These are phyloP conservation scores for Berberis thunbergii DNA, from an alignment of 164 flowering plant genomes.

Conservation along the genomic window DNA sequence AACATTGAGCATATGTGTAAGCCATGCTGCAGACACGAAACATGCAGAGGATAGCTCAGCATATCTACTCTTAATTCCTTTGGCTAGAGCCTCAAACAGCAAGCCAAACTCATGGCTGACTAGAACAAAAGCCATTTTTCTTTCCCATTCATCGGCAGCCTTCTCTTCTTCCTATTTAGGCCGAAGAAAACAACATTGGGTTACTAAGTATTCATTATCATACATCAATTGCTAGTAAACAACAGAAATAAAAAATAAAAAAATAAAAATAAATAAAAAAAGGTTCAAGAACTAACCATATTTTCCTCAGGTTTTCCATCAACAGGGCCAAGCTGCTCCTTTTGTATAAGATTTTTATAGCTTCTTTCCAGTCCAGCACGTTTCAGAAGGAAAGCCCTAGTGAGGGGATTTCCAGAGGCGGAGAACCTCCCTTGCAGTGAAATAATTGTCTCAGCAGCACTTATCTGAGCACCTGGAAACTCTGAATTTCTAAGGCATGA, in stretches of 20 bases:
- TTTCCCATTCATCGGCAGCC: constrained; percentile 70
- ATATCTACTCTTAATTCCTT: constrained; percentile 54
- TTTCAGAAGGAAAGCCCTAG: constrained; percentile 52
- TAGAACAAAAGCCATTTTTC: constrained; percentile 57
- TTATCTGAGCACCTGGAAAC: constrained; percentile 44
- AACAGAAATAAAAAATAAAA: neutral
- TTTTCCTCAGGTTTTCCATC: constrained; percentile 29
- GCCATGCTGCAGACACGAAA: constrained; percentile 75
- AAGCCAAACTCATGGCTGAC: constrained; percentile 79
- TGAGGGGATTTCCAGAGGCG: constrained; percentile 54
- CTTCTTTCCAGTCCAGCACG: constrained; percentile 49
- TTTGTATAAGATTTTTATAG: constrained; percentile 26
- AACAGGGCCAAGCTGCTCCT: constrained; percentile 23
- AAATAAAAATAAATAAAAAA: neutral
- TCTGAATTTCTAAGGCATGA: constrained; percentile 57
- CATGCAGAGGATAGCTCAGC: constrained; percentile 48
- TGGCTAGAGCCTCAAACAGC: constrained; percentile 71
- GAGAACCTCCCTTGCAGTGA: constrained; percentile 72
- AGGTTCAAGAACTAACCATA: constrained; percentile 24
- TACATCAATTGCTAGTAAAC: neutral
- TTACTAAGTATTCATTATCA: neutral
- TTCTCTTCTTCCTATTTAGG: constrained; percentile 52
- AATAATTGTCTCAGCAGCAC: constrained; percentile 64
- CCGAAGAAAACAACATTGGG: neutral
- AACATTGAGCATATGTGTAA: constrained; percentile 46